Base-by-base conservation (phyloP, 2,329 filamentous ascomycete species). In the Claviceps quebecensis region DNA sequence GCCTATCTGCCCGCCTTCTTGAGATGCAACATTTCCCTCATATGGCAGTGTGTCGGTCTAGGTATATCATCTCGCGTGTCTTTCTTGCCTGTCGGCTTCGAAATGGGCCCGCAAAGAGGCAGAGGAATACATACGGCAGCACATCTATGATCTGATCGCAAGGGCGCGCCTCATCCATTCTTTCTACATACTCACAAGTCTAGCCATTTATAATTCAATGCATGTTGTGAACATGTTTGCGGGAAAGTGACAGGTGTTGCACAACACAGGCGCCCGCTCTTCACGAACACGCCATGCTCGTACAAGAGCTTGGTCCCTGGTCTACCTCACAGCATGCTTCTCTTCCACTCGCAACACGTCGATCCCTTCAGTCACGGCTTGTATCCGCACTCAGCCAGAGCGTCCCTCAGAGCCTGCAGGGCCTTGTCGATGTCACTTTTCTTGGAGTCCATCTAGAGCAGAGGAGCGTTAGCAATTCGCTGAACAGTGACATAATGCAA, bases 361-460 rank as follows among this genome's bases (percentile, higher is more conserved):
- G n/a, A 3, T 11, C 16, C 19, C 9, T n/a, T 23, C n/a, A 34
- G 7, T 48, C 39, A 60, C 56, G 75, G 76, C 57, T 73, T 71
- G 57, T 80, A 80, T 49, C 88, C 87, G 52, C 81, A 84, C 68
- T 95, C 90, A 1, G 72, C 66, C 56, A 97, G 71, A 8, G 83
- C 81, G 52, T 83, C 79, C 71, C 84, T 83, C 59, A 98, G 69
- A 45, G 87, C 86, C 59, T 81, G 74, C 55, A 97, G 75, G 1
- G 91, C 93, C 61, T 84, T 86, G 56, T 94, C 86, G 60, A 97
- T 81, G 65, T 98, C 88, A 49, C 77, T 77, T 56, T 90, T 78
- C 56, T 79, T 80, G 29, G 87, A 78, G 63, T 96, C 87, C 61
- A 83, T 87, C 71, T 82, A 51, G 54, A 45, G 29, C 8, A 3